Percentiles rank a stretch among this genome's conserved stretches.
These are phyloP conservation scores for Fusarium concolor DNA, from an alignment of 2,329 filamentous ascomycete genomes.

Conservation along the genomic window DNA sequence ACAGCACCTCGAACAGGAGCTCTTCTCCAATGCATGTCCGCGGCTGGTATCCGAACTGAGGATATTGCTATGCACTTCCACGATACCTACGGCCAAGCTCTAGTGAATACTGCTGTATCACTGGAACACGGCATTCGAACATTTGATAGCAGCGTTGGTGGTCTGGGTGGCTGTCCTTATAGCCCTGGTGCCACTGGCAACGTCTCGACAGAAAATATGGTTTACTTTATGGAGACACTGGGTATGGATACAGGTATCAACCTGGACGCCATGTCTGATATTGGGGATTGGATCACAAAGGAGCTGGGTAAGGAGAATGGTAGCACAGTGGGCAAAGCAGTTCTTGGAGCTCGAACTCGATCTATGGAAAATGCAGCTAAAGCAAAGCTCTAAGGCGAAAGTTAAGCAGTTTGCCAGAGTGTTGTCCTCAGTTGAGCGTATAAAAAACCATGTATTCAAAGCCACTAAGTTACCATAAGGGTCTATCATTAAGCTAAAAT, in stretches of 20 bases:
- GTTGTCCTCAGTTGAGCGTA: background rate
- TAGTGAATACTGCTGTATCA: constrained; percentile 83
- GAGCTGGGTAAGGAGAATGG: constrained; percentile 72
- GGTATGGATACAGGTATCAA: constrained; percentile 81
- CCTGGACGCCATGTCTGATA: constrained; percentile 72
- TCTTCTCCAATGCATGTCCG: constrained; percentile 71
- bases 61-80: constrained; percentile 88
- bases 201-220: constrained; percentile 85
- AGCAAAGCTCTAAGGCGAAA: constrained; percentile 11
- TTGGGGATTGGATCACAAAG: constrained; percentile 77
- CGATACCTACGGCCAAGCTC: constrained; percentile 86
- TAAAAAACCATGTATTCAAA: background rate
- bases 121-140: constrained; percentile 81
- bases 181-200: constrained; percentile 89
- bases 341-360: constrained; percentile 62
- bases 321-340: constrained; percentile 75
- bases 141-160: constrained; percentile 84
- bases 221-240: constrained; percentile 80
- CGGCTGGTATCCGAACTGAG: constrained; percentile 75
- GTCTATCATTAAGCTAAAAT: background rate
- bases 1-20: constrained; percentile 77
- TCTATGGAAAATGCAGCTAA: constrained; percentile 42
- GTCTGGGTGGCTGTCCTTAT: constrained; percentile 86
- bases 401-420: constrained; percentile 1
- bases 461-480: background rate